Base-by-base conservation (phyloP, 306 rosid species). In the Trifolium fragiferum region DNA sequence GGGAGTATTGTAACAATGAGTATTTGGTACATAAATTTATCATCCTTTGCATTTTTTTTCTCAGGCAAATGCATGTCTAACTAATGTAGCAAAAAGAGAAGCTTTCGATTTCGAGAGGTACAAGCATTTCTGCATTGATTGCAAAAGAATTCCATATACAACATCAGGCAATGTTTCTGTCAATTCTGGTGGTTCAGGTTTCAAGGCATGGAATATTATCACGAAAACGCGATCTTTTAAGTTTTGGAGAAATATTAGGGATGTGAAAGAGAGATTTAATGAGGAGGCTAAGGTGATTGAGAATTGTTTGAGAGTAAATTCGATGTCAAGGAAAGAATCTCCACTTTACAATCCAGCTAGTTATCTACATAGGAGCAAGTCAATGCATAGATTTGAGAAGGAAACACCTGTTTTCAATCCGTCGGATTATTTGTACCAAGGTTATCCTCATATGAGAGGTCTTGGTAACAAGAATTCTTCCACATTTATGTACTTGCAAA, bases 401-500 rank as follows among this genome's bases (percentile, higher is more conserved):
- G 98, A 92, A 75, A 80, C 89, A 32, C 98, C 95, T 0, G 66
- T 93, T 11, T 93, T 93, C 81, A 87, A 93, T 68, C 98, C 98
- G 12, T 84, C 93, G 8, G 89, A 90, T 16, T 88, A 90, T 63
- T 19, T 46, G 51, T 82, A 79, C 78, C 88, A 82, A 59, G 93
- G 93, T 53, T 93, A 90, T 72, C 98, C 98, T 10, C 98, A 90
- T 67, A 54, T 83, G 46, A 78, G 93, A 74, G 74, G 77, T n/a
- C 72, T 72, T 27, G 71, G 73, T 64, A 77, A 74, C 80, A 76
- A 76, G 50, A 86, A 83, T 75, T 58, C 84, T 27, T 78, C 73
- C 11, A 80, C 81, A 49, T 71, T 78, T 83, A 79, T 93, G 87
- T 84, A 72, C 82, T 72, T 90, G 74, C 82, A 82, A 83, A 66